Percentiles rank a stretch among this genome's conserved stretches.
Evolutionary conservation across 176 grass and related monocot species (phyloP).

Genomic region (Hordeum marinum): DNA sequence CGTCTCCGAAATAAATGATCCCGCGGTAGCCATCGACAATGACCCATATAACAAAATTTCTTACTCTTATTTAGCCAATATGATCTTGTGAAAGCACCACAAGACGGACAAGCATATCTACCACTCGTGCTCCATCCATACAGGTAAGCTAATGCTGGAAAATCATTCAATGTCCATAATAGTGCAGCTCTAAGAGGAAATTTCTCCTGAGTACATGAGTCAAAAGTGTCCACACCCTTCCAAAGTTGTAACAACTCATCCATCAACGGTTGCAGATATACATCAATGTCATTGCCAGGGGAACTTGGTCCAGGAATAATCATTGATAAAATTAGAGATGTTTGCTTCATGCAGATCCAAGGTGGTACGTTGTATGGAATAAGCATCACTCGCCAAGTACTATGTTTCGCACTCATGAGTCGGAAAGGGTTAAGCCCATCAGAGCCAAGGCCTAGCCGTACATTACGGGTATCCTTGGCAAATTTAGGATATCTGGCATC

Average conservation of each 20-base stretch:
- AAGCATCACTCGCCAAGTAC: conserved; percentile 16
- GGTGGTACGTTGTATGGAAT: conserved; percentile 11
- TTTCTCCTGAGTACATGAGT: background rate
- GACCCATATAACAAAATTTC: background rate
- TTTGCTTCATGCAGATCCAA: background rate
- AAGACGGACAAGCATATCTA: background rate
- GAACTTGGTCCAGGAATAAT: background rate
- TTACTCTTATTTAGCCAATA: background rate
- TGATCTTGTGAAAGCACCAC: background rate
- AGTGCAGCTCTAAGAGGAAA: conserved; percentile 11
- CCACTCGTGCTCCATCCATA: background rate
- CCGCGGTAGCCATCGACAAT: background rate
- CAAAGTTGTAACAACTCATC: background rate
- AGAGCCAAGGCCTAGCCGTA: background rate
- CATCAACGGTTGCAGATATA: background rate
- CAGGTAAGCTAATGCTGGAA: conserved; percentile 29
- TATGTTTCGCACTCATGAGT: conserved; percentile 8
- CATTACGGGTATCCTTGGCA: background rate
- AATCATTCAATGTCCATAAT: conserved; percentile 40
- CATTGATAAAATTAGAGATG: background rate
- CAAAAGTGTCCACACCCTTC: conserved; percentile 4
- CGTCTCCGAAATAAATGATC: background rate
- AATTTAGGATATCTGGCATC: background rate
- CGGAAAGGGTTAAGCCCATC: background rate
- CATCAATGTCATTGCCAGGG: background rate